Evolutionary conservation across 1,284 basidiomycete species (phyloP).

Genomic region (Malassezia equina): DNA sequence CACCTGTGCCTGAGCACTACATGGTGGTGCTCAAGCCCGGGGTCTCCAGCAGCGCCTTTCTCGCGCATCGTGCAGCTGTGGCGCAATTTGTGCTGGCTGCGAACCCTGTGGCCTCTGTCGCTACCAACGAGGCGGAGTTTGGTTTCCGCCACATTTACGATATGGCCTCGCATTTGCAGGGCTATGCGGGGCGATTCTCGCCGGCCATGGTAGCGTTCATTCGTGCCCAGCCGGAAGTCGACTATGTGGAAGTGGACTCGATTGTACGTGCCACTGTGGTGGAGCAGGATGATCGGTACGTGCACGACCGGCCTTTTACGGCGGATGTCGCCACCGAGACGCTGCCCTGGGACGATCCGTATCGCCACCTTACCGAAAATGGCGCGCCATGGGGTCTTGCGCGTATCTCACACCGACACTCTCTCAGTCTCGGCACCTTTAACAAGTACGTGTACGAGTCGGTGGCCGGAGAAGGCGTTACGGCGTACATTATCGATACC

Average conservation of each 20-base stretch:
- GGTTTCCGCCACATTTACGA: conserved; percentile 42
- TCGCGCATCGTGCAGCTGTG: conserved; percentile 31
- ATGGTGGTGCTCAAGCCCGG: conserved; percentile 46
- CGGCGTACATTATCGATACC: conserved; percentile 64
- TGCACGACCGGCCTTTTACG: conserved; percentile 24
- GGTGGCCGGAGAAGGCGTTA: conserved; percentile 77
- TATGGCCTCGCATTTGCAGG: conserved; percentile 53
- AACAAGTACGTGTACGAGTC: conserved; percentile 69
- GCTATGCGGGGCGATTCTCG: conserved; percentile 78
- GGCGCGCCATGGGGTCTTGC: conserved; percentile 92
- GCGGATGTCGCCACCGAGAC: conserved; percentile 37
- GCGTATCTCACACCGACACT: conserved; percentile 77
- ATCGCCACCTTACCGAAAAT: conserved; percentile 54
- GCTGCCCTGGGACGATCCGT: conserved; percentile 33
- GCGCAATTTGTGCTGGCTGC: conserved; percentile 27
- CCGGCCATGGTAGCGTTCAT: conserved; percentile 65
- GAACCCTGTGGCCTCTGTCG: not conserved
- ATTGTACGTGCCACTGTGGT: conserved; percentile 38
- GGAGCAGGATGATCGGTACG: conserved; percentile 31
- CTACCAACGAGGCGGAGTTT: not conserved
- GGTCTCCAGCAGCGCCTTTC: conserved; percentile 28
- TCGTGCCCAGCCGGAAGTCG: conserved; percentile 77
- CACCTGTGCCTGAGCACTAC: conserved; percentile 32
- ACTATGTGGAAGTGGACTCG: conserved; percentile 77
- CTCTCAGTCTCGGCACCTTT: conserved; percentile 73